Base-by-base conservation (phyloP, 768 basidiomycete species). In the Suillus lakei region DNA sequence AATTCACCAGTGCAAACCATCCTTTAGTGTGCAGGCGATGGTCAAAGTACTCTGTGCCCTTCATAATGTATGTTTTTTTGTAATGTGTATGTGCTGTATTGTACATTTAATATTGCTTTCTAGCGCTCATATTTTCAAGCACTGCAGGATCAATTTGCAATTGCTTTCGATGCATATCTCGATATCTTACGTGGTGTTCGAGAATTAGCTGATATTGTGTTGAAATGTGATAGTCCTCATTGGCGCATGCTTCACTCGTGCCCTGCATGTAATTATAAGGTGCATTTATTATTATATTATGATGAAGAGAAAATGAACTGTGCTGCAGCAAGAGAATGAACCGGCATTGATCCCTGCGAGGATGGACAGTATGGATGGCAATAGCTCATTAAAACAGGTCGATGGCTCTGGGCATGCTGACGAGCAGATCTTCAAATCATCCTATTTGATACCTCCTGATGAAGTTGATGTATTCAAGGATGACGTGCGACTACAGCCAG, bases 111-210 rank as follows among this genome's bases (percentile, higher is more conserved):
- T 69, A 63, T 9, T 53, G 39, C 5, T 0, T 4, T 71, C 69
- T 60, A 69, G 74, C 6, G 64, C 54, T 48, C 46, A 5, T 48
- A 48, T 26, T 48, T 48, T 4, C 46, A 48, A 48, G 46, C 46
- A 3, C 3, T 48, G 46, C 23, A 1, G 23, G 46, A 48, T 1
- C 60, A 70, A 21, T 68, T 84, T 30, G 69, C 75, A 1, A 69
- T 75, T 30, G 68, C 78, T 13, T 81, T 77, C 61, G 79, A 83
- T 60, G 54, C 75, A 0, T 83, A 80, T 64, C 73, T 83, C 12
- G 30, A 61, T 0, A 75, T 81, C 4, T 60, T 59, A 0, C 64
- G 66, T 0, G 12, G 2, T 0, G 70, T 80, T n/a, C 63, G 76
- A 23, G 18, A 23, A 2, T 64, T 54, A 1, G 70, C 81, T n/a